Evolutionary conservation across 768 basidiomycete species (phyloP), one percentile per base, ranked within the genome.

Genomic region (Xerocomus brunneocitrinus): DNA sequence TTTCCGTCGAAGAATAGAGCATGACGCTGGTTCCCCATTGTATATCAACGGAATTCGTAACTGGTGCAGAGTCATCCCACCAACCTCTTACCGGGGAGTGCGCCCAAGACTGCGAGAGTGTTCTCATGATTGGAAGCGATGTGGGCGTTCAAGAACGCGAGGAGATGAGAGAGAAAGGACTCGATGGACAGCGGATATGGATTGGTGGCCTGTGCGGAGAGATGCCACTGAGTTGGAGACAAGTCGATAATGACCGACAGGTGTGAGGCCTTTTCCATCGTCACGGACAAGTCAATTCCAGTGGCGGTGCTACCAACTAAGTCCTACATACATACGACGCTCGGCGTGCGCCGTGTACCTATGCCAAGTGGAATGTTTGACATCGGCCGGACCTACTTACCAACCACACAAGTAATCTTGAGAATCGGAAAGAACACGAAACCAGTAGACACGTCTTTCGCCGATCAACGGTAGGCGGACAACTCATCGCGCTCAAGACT

Each of bases 141-240:
- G 71, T 98, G 94, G 3, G 93, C 82, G 65, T 99, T 98, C 63
- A 95, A 75, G 64, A 98, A 95, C 30, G 89, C 86, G 53, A 98
- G 80, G 27, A 97, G 74, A 62, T 93, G 89, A 3, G 90, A 83
- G 43, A 98, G 76, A 66, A 98, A 97, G 1, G 78, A 61, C 19
- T 79, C 72, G 41, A 98, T 78, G 2, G 85, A 67, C 12, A 98
- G 71, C 0, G 83, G 77, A 60, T 78, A 72, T 3, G 71, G 53
- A 47, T 79, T 80, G 35, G 72, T 62, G 3, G 77, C 62, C 41
- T 74, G 69, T 1, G 82, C 79, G 27, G 88, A 84, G 50, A 83
- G 74, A 61, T 90, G 82, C 94, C 94, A 95, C 69, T 93, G 89
- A 1, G 83, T 74, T 4, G 91, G 93, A 24, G 88, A 85, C 47